Percentiles rank a stretch among this genome's conserved stretches.
Evolutionary conservation across 768 basidiomycete species (phyloP).

Genomic region (Rhizopogon sp.): DNA sequence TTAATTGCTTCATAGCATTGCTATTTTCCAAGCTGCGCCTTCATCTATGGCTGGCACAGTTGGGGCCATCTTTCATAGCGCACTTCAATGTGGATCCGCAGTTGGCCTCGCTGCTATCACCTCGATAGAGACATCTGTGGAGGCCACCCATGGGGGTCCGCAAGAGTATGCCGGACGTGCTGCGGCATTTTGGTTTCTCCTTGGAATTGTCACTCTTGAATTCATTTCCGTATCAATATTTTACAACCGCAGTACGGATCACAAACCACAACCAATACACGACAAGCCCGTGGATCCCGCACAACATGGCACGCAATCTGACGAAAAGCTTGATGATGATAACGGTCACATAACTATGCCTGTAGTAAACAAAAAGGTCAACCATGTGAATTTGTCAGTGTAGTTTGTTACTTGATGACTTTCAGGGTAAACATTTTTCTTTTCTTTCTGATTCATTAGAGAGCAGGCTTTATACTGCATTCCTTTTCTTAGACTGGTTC

Average conservation of each 20-base stretch:
- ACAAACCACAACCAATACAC: not conserved
- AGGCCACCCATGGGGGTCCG: conserved; percentile 27
- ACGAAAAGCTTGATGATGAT: not conserved
- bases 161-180: conserved; percentile 35
- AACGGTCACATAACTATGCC: not conserved
- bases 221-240: conserved; percentile 29
- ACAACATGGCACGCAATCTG: not conserved
- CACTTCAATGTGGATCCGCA: conserved; percentile 49
- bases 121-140: conserved; percentile 44
- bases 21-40: conserved; percentile 45
- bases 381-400: too few relatives aligned
- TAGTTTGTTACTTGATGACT: too few relatives aligned
- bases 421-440: too few relatives aligned
- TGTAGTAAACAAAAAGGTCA: not conserved
- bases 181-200: conserved; percentile 40
- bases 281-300: not conserved
- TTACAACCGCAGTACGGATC: conserved; percentile 21
- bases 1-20: conserved; percentile 31
- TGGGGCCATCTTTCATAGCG: conserved; percentile 51
- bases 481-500: too few relatives aligned
- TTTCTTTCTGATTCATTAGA: too few relatives aligned
- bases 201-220: conserved; percentile 31
- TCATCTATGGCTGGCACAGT: conserved; percentile 47
- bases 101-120: conserved; percentile 43
- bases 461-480: too few relatives aligned